Conservation (phyloP, 1,139 yeast genomes). For the Waltiozyma solani region DNA sequence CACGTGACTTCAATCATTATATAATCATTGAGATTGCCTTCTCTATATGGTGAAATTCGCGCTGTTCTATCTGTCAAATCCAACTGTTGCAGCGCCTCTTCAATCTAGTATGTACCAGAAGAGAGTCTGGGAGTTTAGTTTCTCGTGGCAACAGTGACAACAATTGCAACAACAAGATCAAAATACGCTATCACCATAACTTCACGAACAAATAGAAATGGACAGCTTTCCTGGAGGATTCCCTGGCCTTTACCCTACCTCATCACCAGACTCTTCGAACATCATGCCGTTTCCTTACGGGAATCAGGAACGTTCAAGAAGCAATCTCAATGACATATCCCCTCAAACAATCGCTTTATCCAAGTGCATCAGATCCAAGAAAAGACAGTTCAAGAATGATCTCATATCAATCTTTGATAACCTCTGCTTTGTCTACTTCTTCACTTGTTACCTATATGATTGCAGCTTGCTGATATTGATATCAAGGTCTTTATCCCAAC, state of each 20-base stretch:
- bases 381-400: conserved; percentile 8
- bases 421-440: conserved; percentile 5
- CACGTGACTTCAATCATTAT: no score
- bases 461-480: conserved; percentile 16
- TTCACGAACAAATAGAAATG: conserved; percentile 3
- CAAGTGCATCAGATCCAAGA: conserved; percentile 10
- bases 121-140: no score
- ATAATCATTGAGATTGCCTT: no score
- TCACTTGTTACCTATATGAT: conserved; percentile 15
- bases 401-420: conserved; percentile 5
- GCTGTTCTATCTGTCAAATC: no score
- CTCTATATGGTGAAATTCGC: no score
- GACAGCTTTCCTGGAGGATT: conserved; percentile 13
- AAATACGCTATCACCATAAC: no score
- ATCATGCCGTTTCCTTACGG: no score
- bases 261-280: neutral
- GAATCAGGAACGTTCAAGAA: no score
- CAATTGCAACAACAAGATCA: no score
- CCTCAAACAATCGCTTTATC: conserved; percentile 5
- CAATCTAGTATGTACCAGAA: no score
- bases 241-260: conserved; percentile 3
- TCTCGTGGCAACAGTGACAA: no score
- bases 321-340: conserved; percentile 1
- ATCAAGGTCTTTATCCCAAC: conserved; percentile 7
- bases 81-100: no score